Conservation (phyloP, 2,329 filamentous ascomycete species). For the Myotisia sp. region DNA sequence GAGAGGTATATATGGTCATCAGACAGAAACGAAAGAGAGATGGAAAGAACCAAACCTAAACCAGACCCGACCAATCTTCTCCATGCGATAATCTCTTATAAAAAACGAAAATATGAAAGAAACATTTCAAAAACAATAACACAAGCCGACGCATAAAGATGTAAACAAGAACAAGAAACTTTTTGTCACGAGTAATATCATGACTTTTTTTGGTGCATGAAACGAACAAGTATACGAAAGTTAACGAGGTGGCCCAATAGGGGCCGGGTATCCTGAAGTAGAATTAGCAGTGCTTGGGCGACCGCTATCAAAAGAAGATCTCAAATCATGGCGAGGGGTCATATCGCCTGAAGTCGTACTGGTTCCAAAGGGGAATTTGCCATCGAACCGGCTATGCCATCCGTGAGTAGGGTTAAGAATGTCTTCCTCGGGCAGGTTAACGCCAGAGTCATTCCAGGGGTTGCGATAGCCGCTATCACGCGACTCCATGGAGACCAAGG, state of each 20-base stretch:
- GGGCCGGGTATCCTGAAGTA: conserved; percentile 92
- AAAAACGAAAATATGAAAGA: too few relatives aligned
- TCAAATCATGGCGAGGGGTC: conserved; percentile 69
- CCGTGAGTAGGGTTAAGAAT: conserved; percentile 45
- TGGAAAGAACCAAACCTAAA: too few relatives aligned
- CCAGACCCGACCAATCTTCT: conserved; percentile 2
- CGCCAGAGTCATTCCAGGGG: conserved; percentile 94
- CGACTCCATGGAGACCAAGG: conserved; percentile 88
- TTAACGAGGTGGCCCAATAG: conserved; percentile 83
- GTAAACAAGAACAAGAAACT: background rate
- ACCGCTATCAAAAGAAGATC: conserved; percentile 79
- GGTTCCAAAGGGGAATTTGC: conserved; percentile 49
- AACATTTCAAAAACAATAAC: conserved; percentile 1
- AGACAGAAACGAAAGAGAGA: conserved; percentile 2
- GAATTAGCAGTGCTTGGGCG: conserved; percentile 91
- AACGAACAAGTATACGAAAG: conserved; percentile 20
- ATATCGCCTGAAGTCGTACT: conserved; percentile 51
- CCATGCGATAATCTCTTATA: conserved; percentile 1
- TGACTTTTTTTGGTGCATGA: background rate
- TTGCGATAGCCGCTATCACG: conserved; percentile 90
- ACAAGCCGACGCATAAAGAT: background rate
- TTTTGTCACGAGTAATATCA: background rate
- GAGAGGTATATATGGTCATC: background rate
- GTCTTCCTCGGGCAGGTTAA: conserved; percentile 85
- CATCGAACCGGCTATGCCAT: conserved; percentile 43